phyloP scores from a whole-genome alignment of 1,284 basidiomycete species.

The Moesziomyces globuligerus region DNA sequence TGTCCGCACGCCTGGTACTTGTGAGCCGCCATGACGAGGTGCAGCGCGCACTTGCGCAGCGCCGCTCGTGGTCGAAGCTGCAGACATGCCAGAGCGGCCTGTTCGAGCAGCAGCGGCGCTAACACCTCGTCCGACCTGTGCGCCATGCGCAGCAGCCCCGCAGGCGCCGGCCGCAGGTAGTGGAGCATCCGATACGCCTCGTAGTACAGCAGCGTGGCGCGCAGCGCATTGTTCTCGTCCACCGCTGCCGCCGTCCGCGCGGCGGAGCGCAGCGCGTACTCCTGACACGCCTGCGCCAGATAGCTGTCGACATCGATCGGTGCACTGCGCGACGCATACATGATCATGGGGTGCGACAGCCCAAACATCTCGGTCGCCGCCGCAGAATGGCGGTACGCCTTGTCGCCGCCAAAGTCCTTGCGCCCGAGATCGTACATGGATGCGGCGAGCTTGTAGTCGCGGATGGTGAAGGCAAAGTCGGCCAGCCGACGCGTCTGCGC shows the following conservation, averaged over 20 bases:
- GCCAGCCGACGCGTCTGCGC: constrained; percentile 77
- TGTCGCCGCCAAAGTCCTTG: constrained; percentile 65
- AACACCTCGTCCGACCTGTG: constrained; percentile 69
- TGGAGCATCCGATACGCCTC: constrained; percentile 49
- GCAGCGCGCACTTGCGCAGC: constrained; percentile 69
- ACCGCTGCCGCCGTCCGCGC: constrained; percentile 6
- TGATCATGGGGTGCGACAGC: constrained; percentile 54
- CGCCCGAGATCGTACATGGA: constrained; percentile 85
- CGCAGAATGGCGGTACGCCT: constrained; percentile 55
- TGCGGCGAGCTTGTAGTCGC: constrained; percentile 86
- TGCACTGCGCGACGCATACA: constrained; percentile 31
- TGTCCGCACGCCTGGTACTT: constrained; percentile 72
- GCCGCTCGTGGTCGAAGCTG: constrained; percentile 60
- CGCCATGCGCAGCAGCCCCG: constrained; percentile 52
- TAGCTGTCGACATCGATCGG: constrained; percentile 57
- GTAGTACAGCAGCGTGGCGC: constrained; percentile 60
- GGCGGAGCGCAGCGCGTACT: constrained; percentile 20
- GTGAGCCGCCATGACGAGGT: constrained; percentile 70
- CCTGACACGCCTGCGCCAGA: constrained; percentile 46
- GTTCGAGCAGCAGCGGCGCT: constrained; percentile 71
- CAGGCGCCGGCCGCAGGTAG: constrained; percentile 43
- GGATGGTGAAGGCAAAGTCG: constrained; percentile 91
- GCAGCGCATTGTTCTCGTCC: constrained; percentile 43
- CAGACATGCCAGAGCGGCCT: constrained; percentile 70
- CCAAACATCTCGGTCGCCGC: constrained; percentile 65